Evolutionary conservation across 2,329 filamentous ascomycete genomes (phyloP), one percentile per base, ranked within the genome.

Genomic region (Tolypocladium pustulatum): DNA sequence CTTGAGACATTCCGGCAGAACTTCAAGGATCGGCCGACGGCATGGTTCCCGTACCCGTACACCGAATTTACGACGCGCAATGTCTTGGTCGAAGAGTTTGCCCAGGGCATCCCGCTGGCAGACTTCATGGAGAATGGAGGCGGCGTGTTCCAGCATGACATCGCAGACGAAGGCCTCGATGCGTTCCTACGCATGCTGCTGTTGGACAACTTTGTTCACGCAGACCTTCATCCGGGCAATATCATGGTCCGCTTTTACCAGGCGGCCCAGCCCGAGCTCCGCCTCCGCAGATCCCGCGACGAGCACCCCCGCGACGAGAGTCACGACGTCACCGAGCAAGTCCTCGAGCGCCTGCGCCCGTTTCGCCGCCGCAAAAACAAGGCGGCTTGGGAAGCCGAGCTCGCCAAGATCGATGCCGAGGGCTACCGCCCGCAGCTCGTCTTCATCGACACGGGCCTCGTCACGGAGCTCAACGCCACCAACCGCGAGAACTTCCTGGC

Each of bases 171-270:
- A 75, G 94, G 94, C 0, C 82, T 99, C 0, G 92, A 99, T 70
- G 92, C 93, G 3, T 99, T 99, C 73, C 76, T 99, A 55, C 90
- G 92, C 67, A 99, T 99, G 94, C 78, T 99, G 20, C 81, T 99
- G 15, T 87, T 99, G 43, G 94, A 99, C 72, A 99, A 99, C 71
- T 99, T 99, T 71, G 87, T 97, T 32, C 94, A 99, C 69, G 93
- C 94, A 6, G 94, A 99, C 70, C 77, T 99, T 36, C 94, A 99
- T 70, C 94, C 94, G 0, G 94, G 94, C 32, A 99, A 99, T 71
- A 97, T 99, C 74, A 97, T 99, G 92, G 93, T 99, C 54, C 91
- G 95, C 62, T 99, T 99, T 76, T 97, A 97, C 74, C 86, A 93
- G 67, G 86, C 92, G 0, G 84, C 86, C 17, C 81, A 87, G 61